A percentile compares a stretch with the other conserved stretches of the same genome.
Conservation (phyloP, 495 filamentous ascomycete species). For the Bacidia gigantensis region DNA sequence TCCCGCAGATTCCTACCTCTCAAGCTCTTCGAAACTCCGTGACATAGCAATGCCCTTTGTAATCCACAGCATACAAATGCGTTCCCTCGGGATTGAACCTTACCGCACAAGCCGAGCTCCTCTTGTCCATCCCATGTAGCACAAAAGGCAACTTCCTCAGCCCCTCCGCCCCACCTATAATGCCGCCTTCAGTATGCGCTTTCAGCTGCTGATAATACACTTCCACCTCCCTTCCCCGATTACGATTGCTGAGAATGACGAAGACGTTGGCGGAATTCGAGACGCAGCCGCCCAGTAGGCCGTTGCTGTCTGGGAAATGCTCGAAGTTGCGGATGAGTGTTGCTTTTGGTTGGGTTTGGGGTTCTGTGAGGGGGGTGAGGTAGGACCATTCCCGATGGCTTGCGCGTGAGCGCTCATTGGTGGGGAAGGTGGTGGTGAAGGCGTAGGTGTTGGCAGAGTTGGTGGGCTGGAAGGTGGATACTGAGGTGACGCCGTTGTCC, state of each 20-base stretch:
- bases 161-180: neutral
- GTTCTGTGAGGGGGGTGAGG: slow-evolving; percentile 3
- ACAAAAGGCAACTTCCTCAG: neutral
- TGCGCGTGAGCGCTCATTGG: slow-evolving; percentile 9
- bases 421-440: slow-evolving; percentile 12
- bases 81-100: slow-evolving; percentile 10
- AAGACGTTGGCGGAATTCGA: slow-evolving; percentile 5
- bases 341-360: neutral
- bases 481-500: slow-evolving; percentile 13
- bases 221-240: neutral
- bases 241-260: slow-evolving; percentile 5
- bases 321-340: slow-evolving; percentile 3
- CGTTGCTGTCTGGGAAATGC: neutral
- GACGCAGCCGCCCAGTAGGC: slow-evolving; percentile 7
- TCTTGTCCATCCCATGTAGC: neutral
- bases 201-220: slow-evolving; percentile 2
- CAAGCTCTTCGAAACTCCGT: neutral
- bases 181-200: slow-evolving; percentile 6
- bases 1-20: neutral
- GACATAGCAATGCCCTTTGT: slow-evolving; percentile 9
- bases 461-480: slow-evolving; percentile 6
- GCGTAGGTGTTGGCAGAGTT: slow-evolving; percentile 5
- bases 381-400: slow-evolving; percentile 16
- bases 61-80: slow-evolving; percentile 11
- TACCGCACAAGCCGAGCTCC: neutral